These are phyloP conservation scores for Trichoderma breve DNA, from an alignment of 2,329 filamentous ascomycete species.

Conservation along the genomic window DNA sequence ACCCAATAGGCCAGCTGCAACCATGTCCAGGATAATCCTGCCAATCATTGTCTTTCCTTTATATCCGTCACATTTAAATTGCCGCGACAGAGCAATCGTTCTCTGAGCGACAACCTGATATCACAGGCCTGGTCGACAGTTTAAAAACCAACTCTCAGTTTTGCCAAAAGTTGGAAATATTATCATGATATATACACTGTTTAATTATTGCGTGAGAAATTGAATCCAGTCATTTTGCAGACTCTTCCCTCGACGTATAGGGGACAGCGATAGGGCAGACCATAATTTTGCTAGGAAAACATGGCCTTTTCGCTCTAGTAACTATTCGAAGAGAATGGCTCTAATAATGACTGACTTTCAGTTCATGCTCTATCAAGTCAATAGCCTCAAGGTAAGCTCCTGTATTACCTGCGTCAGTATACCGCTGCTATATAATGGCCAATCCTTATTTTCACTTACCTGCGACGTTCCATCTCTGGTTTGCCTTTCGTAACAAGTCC, in stretches of 20 bases:
- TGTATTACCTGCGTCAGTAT: neutral
- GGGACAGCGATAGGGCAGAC: no score
- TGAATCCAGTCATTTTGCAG: neutral
- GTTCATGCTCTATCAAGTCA: constrained; percentile 4
- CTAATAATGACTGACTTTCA: constrained; percentile 7
- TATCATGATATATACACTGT: neutral
- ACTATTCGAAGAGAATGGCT: neutral
- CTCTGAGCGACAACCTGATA: neutral
- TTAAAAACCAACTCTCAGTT: neutral
- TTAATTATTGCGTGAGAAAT: neutral
- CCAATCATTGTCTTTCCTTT: neutral
- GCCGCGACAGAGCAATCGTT: neutral
- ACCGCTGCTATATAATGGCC: accelerated
- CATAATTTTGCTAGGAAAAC: no score
- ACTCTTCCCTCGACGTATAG: no score
- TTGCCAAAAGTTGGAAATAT: neutral
- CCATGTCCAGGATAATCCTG: neutral
- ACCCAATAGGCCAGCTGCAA: neutral
- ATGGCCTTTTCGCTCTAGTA: no score
- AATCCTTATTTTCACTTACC: neutral
- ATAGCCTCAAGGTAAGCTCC: constrained; percentile 15
- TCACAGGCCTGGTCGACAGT: neutral
- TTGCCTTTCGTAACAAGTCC: constrained; percentile 4
- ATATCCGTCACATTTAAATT: neutral
- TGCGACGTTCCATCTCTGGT: constrained; percentile 16